phyloP scores from a whole-genome alignment of 257 asterid genomes.

The Cruciata laevipes region DNA sequence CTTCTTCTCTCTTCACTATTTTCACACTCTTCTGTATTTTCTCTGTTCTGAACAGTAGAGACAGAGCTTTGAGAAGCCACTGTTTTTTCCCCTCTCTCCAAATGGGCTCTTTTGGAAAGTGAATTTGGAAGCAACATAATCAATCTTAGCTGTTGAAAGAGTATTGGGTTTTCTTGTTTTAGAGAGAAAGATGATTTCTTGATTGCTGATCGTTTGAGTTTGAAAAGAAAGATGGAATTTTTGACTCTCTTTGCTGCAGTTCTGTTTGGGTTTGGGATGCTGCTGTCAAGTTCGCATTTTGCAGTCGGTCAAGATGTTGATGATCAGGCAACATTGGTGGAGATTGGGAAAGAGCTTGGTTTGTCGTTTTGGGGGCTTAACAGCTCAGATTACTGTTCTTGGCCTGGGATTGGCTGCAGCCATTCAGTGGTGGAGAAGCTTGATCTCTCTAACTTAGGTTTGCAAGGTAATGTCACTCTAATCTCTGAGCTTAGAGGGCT shows the following conservation, averaged over 20 bases:
- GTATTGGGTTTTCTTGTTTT: conserved; percentile 8
- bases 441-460: conserved; percentile 55
- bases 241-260: conserved; percentile 30
- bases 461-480: conserved; percentile 79
- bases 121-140: conserved; percentile 10
- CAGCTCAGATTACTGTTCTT: conserved; percentile 54
- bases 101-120: conserved; percentile 22
- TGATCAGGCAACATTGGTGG: conserved; percentile 44
- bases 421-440: conserved; percentile 60
- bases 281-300: conserved; percentile 40
- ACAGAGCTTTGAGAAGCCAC: background rate
- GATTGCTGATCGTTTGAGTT: conserved; percentile 2
- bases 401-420: conserved; percentile 79
- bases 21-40: background rate
- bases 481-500: conserved; percentile 67
- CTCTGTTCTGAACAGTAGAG: background rate
- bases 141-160: conserved; percentile 13
- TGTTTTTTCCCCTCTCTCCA: conserved; percentile 4
- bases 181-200: conserved; percentile 6
- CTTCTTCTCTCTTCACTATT: conserved; percentile 16
- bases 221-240: conserved; percentile 38
- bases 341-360: conserved; percentile 50
- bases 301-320: conserved; percentile 28
- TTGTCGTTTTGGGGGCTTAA: conserved; percentile 61
- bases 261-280: conserved; percentile 44